phyloP scores from a whole-genome alignment of 805 yeast genomes.

The Teunomyces lycoperdinae region DNA sequence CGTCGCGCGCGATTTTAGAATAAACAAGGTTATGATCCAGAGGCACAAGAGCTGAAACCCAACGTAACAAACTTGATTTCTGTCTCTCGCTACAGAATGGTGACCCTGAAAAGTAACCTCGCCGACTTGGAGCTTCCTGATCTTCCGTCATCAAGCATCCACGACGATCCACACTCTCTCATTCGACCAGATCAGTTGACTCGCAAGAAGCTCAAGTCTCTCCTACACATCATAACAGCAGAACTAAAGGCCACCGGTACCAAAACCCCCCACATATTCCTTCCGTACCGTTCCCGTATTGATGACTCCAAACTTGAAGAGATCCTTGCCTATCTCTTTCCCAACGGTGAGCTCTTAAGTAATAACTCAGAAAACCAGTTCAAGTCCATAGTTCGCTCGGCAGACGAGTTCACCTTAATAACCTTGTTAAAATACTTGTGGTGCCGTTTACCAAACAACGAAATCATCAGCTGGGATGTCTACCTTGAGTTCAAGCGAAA shows the following conservation, averaged over 20 bases:
- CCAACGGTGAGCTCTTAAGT: slow-evolving; percentile 47
- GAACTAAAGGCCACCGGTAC: slow-evolving; percentile 70
- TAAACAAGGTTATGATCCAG: background rate
- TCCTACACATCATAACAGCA: slow-evolving; percentile 67
- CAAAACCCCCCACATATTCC: slow-evolving; percentile 66
- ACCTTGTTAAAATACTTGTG: slow-evolving; percentile 79
- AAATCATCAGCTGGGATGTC: slow-evolving; percentile 83
- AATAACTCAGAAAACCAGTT: slow-evolving; percentile 33
- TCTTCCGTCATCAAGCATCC: slow-evolving; percentile 15
- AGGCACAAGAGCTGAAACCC: background rate
- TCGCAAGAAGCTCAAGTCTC: slow-evolving; percentile 62
- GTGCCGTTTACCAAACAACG: slow-evolving; percentile 78
- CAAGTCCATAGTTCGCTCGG: slow-evolving; percentile 41
- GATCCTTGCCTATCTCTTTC: slow-evolving; percentile 58
- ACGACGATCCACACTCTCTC: background rate
- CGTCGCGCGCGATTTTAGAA: background rate
- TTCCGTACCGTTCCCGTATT: slow-evolving; percentile 74
- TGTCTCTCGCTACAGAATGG: slow-evolving; percentile 8
- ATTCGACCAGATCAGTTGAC: slow-evolving; percentile 43
- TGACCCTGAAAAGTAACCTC: slow-evolving; percentile 8
- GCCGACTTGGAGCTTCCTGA: slow-evolving; percentile 23
- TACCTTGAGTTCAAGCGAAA: slow-evolving; percentile 65
- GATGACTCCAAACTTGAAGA: slow-evolving; percentile 57
- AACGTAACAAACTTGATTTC: background rate
- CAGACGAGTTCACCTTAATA: slow-evolving; percentile 68